Evolutionary conservation across 2,329 filamentous ascomycete genomes (phyloP), one percentile per base, ranked within the genome.

Genomic region (Lecanoromycetidae sp.): DNA sequence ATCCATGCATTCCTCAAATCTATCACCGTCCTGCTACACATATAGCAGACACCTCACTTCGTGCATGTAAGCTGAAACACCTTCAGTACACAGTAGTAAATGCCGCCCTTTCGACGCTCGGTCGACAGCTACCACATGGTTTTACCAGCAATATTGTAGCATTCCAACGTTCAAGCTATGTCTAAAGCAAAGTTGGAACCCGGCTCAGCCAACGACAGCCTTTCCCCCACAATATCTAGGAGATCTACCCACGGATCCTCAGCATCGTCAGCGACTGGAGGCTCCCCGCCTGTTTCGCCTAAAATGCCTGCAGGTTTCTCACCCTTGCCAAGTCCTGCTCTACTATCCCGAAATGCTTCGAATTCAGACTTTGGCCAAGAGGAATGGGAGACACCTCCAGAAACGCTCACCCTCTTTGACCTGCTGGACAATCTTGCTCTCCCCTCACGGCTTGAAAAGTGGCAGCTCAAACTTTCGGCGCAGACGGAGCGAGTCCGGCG

Each of bases 371-470:
- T 80, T 64, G 87, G 81, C 62, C 84, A 91, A 48, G 85, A 91
- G 57, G 87, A 90, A 61, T 91, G 85, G 76, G 87, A 94, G 53
- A 72, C 88, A 8, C 88, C 90, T 0, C 71, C 95, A 20, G 91
- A 98, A 63, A 84, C 87, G 43, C 71, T 98, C 45, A 88, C 84
- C 32, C 79, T 96, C 49, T 87, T 98, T 58, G 91, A 98, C 61
- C 74, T 98, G 40, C 76, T 98, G 55, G 90, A 95, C 66, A 96
- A 95, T 62, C 66, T 98, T 54, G 85, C 88, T 5, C 71, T 98
- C 26, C 83, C 87, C 1, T 84, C 94, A 59, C 84, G 90, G 57
- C 75, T 98, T 17, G 91, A 96, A 66, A 91, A 84, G 68, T 74
- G 95, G 54, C 88, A 95, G 60, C 82, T 77, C 57, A 83, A 84